Conservation (phyloP, 768 basidiomycete genomes). For the Austroboletus eburneus region DNA sequence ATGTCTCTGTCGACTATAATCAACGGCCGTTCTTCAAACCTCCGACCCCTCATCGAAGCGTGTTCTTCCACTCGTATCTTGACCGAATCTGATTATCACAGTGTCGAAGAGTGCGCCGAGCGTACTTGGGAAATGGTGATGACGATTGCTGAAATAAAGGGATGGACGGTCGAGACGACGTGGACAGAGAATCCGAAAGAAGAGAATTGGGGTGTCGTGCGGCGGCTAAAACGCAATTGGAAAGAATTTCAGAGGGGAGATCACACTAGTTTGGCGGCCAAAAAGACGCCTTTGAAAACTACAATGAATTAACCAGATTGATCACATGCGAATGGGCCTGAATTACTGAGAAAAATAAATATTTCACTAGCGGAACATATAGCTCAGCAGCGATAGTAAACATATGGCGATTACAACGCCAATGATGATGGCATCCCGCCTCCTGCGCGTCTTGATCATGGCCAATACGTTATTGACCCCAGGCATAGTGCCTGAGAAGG, state of each 20-base stretch:
- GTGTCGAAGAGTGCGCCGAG: slow-evolving; percentile 51
- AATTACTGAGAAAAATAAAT: slow-evolving; percentile 3
- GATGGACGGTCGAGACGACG: slow-evolving; percentile 67
- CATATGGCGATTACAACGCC: slow-evolving; percentile 87
- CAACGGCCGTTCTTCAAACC: slow-evolving; percentile 66
- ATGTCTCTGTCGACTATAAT: slow-evolving; percentile 86
- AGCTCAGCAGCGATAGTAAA: slow-evolving; percentile 56
- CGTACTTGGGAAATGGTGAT: slow-evolving; percentile 76
- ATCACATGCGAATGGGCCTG: neutral
- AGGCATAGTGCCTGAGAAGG: slow-evolving; percentile 72
- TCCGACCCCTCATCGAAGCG: slow-evolving; percentile 58
- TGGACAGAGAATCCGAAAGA: slow-evolving; percentile 42
- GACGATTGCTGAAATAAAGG: slow-evolving; percentile 68
- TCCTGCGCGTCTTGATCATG: slow-evolving; percentile 90
- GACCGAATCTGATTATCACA: slow-evolving; percentile 81
- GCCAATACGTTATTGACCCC: slow-evolving; percentile 86
- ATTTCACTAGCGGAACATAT: slow-evolving; percentile 33
- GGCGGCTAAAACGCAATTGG: slow-evolving; percentile 72
- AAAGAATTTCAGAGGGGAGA: slow-evolving; percentile 48
- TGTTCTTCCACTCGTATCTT: slow-evolving; percentile 68
- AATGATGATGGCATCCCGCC: slow-evolving; percentile 86
- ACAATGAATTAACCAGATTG: neutral
- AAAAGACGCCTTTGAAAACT: neutral
- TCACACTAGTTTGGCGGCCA: slow-evolving; percentile 25
- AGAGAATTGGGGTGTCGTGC: slow-evolving; percentile 58